A percentile compares a stretch with the other conserved stretches of the same genome.
Evolutionary conservation across 108 stramenopile genomes (phyloP).

Genomic region (Nitzschia inconspicua): DNA sequence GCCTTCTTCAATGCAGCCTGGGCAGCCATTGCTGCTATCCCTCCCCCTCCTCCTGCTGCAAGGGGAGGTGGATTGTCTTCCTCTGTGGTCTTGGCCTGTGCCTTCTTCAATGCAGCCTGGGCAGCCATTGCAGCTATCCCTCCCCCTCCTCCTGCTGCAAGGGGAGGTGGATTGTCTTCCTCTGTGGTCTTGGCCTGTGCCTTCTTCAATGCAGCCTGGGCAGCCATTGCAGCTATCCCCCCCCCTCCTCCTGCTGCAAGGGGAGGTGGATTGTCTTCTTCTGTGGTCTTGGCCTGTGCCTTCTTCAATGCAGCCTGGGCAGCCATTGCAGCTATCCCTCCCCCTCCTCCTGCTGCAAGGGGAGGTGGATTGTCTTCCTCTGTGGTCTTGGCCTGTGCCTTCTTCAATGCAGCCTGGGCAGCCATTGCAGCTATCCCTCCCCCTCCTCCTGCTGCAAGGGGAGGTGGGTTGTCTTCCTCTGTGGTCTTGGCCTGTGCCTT

Average conservation of each 20-base stretch:
- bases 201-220: constrained; percentile 7
- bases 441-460: constrained; percentile 1
- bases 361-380: neutral
- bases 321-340: constrained; percentile 22
- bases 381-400: neutral
- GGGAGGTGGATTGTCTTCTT: neutral
- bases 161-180: neutral
- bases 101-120: constrained; percentile 15
- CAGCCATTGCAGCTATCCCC: constrained; percentile 35
- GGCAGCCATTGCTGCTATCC: neutral
- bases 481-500: neutral
- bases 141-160: neutral
- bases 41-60: no score
- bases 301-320: constrained; percentile 20
- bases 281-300: neutral
- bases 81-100: neutral
- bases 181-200: constrained; percentile 1
- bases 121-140: constrained; percentile 30
- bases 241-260: neutral
- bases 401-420: constrained; percentile 11
- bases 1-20: neutral
- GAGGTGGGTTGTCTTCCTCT: neutral
- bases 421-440: constrained; percentile 14
- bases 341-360: neutral
- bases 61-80: neutral